Percentiles rank a stretch among this genome's conserved stretches.
phyloP scores from a whole-genome alignment of 257 asterid species.

The Solanum gandarillasii region DNA sequence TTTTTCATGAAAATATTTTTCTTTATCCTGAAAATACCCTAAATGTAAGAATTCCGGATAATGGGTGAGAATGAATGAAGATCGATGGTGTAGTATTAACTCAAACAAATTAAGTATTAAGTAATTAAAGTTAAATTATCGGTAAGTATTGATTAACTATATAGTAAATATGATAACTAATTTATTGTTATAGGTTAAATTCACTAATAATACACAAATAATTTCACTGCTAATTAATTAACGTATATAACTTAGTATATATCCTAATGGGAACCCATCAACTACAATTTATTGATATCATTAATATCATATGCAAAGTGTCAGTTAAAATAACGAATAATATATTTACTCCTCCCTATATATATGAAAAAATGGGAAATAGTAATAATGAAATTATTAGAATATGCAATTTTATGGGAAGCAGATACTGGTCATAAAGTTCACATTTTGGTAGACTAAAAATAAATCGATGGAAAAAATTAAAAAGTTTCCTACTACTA shows the following conservation, averaged over 20 bases:
- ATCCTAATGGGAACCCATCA: constrained; percentile 19
- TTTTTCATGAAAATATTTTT: neutral
- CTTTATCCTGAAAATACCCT: neutral
- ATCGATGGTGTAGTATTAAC: neutral
- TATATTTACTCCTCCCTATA: neutral
- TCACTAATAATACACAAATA: neutral
- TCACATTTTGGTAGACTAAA: neutral
- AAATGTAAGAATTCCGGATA: neutral
- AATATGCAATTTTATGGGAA: neutral
- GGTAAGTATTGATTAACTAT: neutral
- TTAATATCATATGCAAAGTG: constrained; percentile 12
- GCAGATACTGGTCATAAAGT: neutral
- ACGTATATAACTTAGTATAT: neutral
- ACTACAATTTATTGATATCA: constrained; percentile 7
- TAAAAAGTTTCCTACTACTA: no score
- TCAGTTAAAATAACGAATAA: constrained; percentile 1
- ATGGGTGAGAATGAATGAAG: neutral
- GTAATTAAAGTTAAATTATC: neutral
- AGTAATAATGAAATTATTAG: neutral
- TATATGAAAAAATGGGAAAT: neutral
- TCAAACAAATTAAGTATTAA: neutral
- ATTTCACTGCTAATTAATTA: neutral
- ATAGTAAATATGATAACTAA: neutral
- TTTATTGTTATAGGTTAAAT: neutral
- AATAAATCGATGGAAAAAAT: neutral